A percentile compares a stretch with the other conserved stretches of the same genome.
These are phyloP conservation scores for Osmozyma mogii DNA, from an alignment of 805 yeast species.

Conservation along the genomic window DNA sequence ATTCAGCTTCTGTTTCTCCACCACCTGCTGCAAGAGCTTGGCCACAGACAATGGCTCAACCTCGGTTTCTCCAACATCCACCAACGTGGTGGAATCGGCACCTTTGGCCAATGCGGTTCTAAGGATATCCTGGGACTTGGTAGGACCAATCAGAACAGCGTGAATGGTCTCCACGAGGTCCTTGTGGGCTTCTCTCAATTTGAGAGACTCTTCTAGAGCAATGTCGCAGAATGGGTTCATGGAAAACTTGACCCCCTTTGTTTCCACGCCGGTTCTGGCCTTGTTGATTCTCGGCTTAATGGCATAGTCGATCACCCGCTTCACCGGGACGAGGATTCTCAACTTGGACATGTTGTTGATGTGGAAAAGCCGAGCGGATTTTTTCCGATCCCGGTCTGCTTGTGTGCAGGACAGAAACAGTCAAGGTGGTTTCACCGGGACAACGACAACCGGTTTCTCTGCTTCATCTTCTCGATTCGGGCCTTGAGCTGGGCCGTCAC, in stretches of 20 bases:
- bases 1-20: slow-evolving; percentile 63
- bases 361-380: no score
- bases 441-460: slow-evolving; percentile 30
- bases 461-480: slow-evolving; percentile 84
- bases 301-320: slow-evolving; percentile 91
- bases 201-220: slow-evolving; percentile 91
- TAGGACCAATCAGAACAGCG: slow-evolving; percentile 85
- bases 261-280: slow-evolving; percentile 74
- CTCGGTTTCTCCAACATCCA: slow-evolving; percentile 65
- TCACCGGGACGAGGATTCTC: slow-evolving; percentile 84
- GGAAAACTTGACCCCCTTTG: slow-evolving; percentile 83
- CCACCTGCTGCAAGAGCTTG: slow-evolving; percentile 68
- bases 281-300: slow-evolving; percentile 88
- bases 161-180: slow-evolving; percentile 71
- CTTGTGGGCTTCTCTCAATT: slow-evolving; percentile 60
- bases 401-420: no score
- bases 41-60: slow-evolving; percentile 89
- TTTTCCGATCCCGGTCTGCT: no score
- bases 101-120: slow-evolving; percentile 94
- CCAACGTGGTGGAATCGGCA: slow-evolving; percentile 74
- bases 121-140: slow-evolving; percentile 80
- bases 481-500: slow-evolving; percentile 82
- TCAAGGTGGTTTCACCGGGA: no score
- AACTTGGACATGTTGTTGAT: slow-evolving; percentile 28
- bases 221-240: slow-evolving; percentile 98